Evolutionary conservation across 2,329 filamentous ascomycete species (phyloP), one percentile per base, ranked within the genome.

Genomic region (Cyphellophora attinorum): DNA sequence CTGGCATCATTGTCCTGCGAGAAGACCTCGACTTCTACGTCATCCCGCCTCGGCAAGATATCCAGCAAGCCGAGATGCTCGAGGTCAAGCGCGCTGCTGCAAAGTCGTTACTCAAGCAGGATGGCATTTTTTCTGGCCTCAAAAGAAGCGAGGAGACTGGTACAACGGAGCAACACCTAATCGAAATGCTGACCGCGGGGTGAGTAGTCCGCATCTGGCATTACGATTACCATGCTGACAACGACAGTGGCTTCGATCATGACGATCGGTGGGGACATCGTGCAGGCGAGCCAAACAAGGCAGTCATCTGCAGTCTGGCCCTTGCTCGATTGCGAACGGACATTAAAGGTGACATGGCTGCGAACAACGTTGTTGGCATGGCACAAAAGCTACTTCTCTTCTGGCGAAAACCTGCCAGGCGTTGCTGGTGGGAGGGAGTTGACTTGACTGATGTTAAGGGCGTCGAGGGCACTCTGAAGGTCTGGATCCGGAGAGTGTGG

Each of bases 341-440:
- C 51, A 86, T 93, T 51, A 79, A 68, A 42, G 73, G 85, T 35
- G 85, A 88, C 49, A 67, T 83, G 33, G 78, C 72, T 47, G 86
- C 79, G 51, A 76, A 66, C 51, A 79, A 75, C 55, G 82, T 85
- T 1, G 85, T 96, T 12, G 89, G 89, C 34, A 98, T 98, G 91
- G 91, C 91, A 10, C 91, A 98, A 60, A 98, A 98, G 64, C 73
- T 98, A 30, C 71, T 98, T 11, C 72, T 98, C 3, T 98, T 98
- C 67, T 98, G 91, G 91, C 76, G 91, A 47, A 98, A 98, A 62
- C 91, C 91, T 11, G 91, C 91, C 11, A 71, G 91, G 41, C 75
- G 91, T 57, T 98, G 91, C 68, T 98, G 91, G 91, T 98, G 91
- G 91, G 91, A 98, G 59, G 91, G 91, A 15, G 82, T 98, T 23